Conservation (phyloP, 2,329 filamentous ascomycete genomes). For the Domatiomyces catenatus region DNA sequence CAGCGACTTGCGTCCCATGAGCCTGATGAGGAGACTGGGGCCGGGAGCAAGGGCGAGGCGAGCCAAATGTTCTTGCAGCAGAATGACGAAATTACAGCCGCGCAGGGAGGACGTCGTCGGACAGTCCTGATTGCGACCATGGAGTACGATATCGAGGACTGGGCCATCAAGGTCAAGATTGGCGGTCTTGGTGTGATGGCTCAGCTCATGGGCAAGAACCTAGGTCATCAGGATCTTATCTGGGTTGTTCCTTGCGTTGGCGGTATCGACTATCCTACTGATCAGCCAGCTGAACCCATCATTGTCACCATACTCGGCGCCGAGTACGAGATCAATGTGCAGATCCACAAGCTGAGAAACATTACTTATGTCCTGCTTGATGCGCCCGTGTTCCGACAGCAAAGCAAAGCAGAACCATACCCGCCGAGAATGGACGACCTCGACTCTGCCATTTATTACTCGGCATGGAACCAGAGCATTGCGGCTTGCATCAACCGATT, state of each 20-base stretch:
- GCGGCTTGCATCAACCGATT: constrained; percentile 48
- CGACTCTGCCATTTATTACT: constrained; percentile 53
- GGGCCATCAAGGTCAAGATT: constrained; percentile 57
- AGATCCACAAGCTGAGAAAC: constrained; percentile 48
- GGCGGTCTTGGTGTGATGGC: constrained; percentile 57
- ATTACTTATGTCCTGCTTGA: constrained; percentile 55
- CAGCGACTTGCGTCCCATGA: constrained; percentile 15
- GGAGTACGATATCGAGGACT: constrained; percentile 58
- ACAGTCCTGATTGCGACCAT: constrained; percentile 54
- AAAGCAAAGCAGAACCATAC: constrained; percentile 48
- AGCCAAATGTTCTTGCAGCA: constrained; percentile 31
- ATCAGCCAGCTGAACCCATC: constrained; percentile 45
- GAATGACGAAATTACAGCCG: constrained; percentile 32
- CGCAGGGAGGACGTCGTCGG: constrained; percentile 28
- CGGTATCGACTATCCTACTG: constrained; percentile 47
- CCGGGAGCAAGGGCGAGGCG: constrained; percentile 5
- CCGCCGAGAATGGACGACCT: constrained; percentile 55
- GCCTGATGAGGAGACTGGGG: constrained; percentile 9
- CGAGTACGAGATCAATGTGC: constrained; percentile 45
- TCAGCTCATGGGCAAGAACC: constrained; percentile 51
- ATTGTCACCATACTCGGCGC: constrained; percentile 46
- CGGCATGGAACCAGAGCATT: constrained; percentile 56
- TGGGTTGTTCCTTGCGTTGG: constrained; percentile 51
- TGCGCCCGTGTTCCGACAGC: constrained; percentile 50
- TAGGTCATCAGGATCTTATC: constrained; percentile 49